phyloP scores from a whole-genome alignment of 1,284 basidiomycete species.

The Cronartium quercuum region DNA sequence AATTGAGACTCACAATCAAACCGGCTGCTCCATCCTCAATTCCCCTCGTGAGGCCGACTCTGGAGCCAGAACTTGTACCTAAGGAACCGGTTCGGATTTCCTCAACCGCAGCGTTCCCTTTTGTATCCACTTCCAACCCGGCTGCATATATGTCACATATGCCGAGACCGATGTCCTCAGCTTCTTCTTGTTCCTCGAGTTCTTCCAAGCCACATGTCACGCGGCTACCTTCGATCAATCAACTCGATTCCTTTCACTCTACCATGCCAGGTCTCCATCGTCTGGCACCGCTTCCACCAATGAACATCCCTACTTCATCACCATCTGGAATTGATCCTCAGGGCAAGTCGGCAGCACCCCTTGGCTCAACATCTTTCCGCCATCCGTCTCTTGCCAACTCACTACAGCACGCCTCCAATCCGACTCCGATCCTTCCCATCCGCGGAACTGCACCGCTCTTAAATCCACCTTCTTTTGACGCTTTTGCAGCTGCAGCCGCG shows the following conservation, averaged over 20 bases:
- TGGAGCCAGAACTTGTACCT: background rate
- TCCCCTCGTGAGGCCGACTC: background rate
- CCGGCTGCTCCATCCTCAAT: background rate
- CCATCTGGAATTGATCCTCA: constrained; percentile 8
- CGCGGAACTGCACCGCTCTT: constrained; percentile 25
- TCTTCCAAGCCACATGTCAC: constrained; percentile 29
- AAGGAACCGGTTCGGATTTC: constrained; percentile 3
- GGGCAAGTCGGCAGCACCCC: background rate
- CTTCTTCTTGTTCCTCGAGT: constrained; percentile 24
- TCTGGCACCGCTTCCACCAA: constrained; percentile 11
- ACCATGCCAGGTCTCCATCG: constrained; percentile 27
- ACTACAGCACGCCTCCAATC: background rate
- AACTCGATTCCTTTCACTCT: constrained; percentile 27
- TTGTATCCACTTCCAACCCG: constrained; percentile 10
- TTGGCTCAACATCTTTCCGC: background rate
- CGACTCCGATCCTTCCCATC: constrained; percentile 6
- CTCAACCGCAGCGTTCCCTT: constrained; percentile 12
- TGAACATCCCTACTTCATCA: constrained; percentile 17
- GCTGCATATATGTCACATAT: constrained; percentile 6
- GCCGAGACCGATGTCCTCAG: constrained; percentile 33
- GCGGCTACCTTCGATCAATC: constrained; percentile 33
- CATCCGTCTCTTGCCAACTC: constrained; percentile 10
- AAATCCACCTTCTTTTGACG: constrained; percentile 33
- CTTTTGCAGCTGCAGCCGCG: constrained; percentile 32
- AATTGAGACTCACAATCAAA: constrained; percentile 35